Evolutionary conservation across 2,329 filamentous ascomycete genomes (phyloP).

Genomic region (Aspergillus sp.): DNA sequence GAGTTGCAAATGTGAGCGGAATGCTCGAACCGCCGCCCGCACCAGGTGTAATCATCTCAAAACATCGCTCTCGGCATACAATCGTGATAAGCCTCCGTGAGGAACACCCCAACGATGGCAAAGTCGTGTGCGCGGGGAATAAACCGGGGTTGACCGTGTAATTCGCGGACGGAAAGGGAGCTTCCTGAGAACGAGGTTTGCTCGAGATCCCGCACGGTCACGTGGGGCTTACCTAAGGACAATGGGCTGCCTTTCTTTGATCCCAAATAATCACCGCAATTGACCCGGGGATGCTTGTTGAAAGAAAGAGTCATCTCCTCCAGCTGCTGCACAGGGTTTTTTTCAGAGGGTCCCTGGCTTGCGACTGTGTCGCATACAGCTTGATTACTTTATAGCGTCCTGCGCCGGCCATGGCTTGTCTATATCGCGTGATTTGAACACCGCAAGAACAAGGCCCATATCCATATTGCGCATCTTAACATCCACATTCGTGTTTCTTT

Average conservation of each 20-base stretch:
- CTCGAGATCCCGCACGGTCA: slow-evolving; percentile 14
- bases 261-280: not conserved
- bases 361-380: not conserved
- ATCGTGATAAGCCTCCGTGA: slow-evolving; percentile 2
- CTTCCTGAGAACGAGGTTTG: slow-evolving; percentile 24
- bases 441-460: not conserved
- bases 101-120: slow-evolving; percentile 2
- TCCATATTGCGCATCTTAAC: not conserved
- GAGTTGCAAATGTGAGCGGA: slow-evolving; percentile 35
- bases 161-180: slow-evolving; percentile 22
- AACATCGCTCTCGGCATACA: slow-evolving; percentile 21
- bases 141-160: slow-evolving; percentile 12
- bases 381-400: not conserved
- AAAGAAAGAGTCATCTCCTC: not conserved
- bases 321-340: not conserved
- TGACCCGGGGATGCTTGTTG: not conserved
- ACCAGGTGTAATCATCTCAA: slow-evolving; percentile 41
- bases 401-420: slow-evolving; percentile 11
- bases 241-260: slow-evolving; percentile 3
- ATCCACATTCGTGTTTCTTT: not conserved
- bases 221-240: slow-evolving; percentile 19
- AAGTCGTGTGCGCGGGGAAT: slow-evolving; percentile 16
- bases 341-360: not conserved
- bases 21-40: slow-evolving; percentile 38
- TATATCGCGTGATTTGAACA: slow-evolving; percentile 9